phyloP scores from a whole-genome alignment of 2,329 filamentous ascomycete species.

The Penicillium sp. region DNA sequence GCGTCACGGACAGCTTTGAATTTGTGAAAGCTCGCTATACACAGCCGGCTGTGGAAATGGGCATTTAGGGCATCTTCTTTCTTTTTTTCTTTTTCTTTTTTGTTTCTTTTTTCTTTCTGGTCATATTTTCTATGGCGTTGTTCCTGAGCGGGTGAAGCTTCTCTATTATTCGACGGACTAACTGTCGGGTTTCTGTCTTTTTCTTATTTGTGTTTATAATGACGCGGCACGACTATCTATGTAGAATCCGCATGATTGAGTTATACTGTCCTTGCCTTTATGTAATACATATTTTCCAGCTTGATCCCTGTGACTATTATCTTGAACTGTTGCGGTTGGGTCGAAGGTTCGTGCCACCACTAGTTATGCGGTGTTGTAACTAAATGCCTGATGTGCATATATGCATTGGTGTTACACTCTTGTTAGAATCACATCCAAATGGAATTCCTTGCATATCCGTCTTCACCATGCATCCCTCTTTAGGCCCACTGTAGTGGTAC shows the following conservation, averaged over 20 bases:
- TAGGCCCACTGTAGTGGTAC: not conserved
- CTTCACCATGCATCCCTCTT: not conserved
- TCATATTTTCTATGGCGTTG: conserved; percentile 16
- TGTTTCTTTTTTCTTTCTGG: conserved; percentile 8
- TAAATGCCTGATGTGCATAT: not conserved
- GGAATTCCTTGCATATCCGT: not conserved
- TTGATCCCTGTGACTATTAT: not conserved
- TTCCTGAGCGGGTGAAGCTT: conserved; percentile 15
- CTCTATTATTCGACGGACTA: not conserved
- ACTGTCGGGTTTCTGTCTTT: conserved; percentile 10
- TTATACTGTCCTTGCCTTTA: not conserved
- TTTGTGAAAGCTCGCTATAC: conserved; percentile 38
- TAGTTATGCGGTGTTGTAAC: not conserved
- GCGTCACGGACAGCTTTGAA: conserved; percentile 37
- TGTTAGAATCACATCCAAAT: not conserved
- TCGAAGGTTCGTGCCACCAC: not conserved
- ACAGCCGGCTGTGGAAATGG: conserved; percentile 34
- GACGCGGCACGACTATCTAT: conserved; percentile 33
- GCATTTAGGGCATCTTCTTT: conserved; percentile 22
- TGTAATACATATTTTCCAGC: not conserved
- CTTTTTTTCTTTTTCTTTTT: conserved; percentile 14
- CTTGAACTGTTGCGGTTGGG: not conserved
- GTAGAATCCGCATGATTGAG: conserved; percentile 11
- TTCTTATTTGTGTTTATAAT: conserved; percentile 28
- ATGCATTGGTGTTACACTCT: not conserved